These are phyloP conservation scores for Scenedesmus sp. DNA, from an alignment of 163 green algal genomes.

Conservation along the genomic window DNA sequence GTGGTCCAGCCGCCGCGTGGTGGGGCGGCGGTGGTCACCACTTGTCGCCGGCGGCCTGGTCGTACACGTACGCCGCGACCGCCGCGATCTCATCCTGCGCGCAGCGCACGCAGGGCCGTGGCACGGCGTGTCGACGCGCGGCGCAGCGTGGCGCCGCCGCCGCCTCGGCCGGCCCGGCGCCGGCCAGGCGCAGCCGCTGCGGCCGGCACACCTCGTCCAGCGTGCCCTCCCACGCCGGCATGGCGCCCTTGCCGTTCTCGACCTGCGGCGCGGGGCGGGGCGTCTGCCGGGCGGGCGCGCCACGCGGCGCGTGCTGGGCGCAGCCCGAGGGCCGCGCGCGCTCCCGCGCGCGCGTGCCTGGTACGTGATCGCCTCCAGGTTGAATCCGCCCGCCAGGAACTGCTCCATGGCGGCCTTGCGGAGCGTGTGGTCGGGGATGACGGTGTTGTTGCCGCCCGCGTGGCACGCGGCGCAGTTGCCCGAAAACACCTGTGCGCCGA, in stretches of 20 bases:
- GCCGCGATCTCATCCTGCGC: background rate
- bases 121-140: too few species aligned
- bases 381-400: slow-evolving; percentile 70
- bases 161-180: too few species aligned
- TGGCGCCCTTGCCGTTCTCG: slow-evolving; percentile 77
- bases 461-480: slow-evolving; percentile 68
- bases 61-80: background rate
- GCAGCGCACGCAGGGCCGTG: too few species aligned
- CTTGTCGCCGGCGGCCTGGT: background rate
- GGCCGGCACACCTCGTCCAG: slow-evolving; percentile 48
- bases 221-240: slow-evolving; percentile 72
- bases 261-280: slow-evolving; percentile 54
- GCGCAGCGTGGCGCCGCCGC: too few species aligned
- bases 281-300: background rate
- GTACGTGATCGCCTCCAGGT: slow-evolving; percentile 49
- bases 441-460: slow-evolving; percentile 60
- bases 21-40: too few species aligned
- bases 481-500: too few species aligned
- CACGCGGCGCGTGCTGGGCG: background rate
- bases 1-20: too few species aligned
- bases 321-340: too few species aligned
- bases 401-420: slow-evolving; percentile 62
- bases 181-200: background rate
- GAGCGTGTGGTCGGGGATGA: slow-evolving; percentile 67
- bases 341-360: slow-evolving; percentile 5